Evolutionary conservation across 176 grass and related monocot species (phyloP), one percentile per base, ranked within the genome.

Genomic region (Aegilops speltoides): DNA sequence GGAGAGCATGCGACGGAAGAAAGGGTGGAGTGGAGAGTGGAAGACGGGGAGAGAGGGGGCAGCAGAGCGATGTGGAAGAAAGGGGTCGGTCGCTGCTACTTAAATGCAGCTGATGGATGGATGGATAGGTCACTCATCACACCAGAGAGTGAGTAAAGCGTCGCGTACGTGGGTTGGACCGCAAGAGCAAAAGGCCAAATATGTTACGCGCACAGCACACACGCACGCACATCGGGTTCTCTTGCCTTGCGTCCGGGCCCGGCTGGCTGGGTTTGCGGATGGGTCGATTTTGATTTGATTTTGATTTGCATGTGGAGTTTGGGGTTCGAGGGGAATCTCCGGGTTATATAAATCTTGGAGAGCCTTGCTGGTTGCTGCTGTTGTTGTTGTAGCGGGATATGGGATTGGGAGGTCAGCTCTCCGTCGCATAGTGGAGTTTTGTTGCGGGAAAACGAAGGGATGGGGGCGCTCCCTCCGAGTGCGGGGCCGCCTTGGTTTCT

Each of bases 361-460:
- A 45, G 41, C 41, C 15, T 52, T 1, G 14, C 66, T 41, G n/a
- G n/a, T n/a, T n/a, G 40, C 3, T 40, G 1, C 14, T 40, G 34
- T 73, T 84, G 48, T 26, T 14, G 79, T 7, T 32, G 73, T 56
- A 65, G 34, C 45, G 50, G 50, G 31, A 40, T 28, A 13, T 76
- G 63, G 33, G 84, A 41, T 33, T 28, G 68, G 68, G 79, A 52
- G 61, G 29, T 9, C 8, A 74, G 37, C n/a, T 17, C 40, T 26
- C 56, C 50, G 16, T 9, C 1, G 34, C 23, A 3, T 15, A 20
- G 66, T 85, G 83, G 52, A 61, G 22, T 71, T 82, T 29, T 43
- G 84, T 86, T 79, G 89, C 89, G 84, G 89, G 43, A 60, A 87
- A 68, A 81, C 65, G 32, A 87, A 90, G 84, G 67, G 79, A 90